A percentile compares a stretch with the other conserved stretches of the same genome.
phyloP scores from a whole-genome alignment of 371 early-diverging fungal genomes.

The Fennellomyces sp. region DNA sequence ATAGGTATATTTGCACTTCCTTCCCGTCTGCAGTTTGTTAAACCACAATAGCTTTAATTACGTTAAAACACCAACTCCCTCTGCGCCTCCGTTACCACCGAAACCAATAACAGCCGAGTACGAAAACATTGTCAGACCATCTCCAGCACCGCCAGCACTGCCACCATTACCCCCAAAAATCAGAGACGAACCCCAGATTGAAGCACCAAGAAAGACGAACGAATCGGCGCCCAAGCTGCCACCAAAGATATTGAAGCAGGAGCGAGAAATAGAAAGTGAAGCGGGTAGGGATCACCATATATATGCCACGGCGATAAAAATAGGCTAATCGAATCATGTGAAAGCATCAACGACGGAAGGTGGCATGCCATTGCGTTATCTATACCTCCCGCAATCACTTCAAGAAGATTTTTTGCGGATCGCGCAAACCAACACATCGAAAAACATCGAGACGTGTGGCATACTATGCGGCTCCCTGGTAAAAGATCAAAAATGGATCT shows the following conservation, averaged over 20 bases:
- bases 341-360: conserved; percentile 50
- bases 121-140: background rate
- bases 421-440: conserved; percentile 75
- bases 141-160: conserved; percentile 2
- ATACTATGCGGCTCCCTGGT: conserved; percentile 82
- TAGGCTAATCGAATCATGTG: conserved; percentile 1
- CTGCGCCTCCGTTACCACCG: conserved; percentile 12
- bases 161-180: conserved; percentile 16
- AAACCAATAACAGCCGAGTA: conserved; percentile 4
- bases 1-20: conserved; percentile 20
- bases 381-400: conserved; percentile 68
- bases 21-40: background rate
- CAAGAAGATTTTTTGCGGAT: conserved; percentile 71
- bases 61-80: conserved; percentile 8
- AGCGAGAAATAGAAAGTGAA: background rate
- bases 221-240: conserved; percentile 17
- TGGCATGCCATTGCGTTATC: conserved; percentile 66
- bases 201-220: background rate
- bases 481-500: conserved; percentile 8
- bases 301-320: too few species aligned
- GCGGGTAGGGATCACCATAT: conserved; percentile 1
- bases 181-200: background rate
- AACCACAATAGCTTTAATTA: conserved; percentile 19
- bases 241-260: conserved; percentile 25
- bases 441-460: conserved; percentile 91